These are phyloP conservation scores for Daldinia caldariorum DNA, from an alignment of 495 filamentous ascomycete genomes.

Conservation along the genomic window DNA sequence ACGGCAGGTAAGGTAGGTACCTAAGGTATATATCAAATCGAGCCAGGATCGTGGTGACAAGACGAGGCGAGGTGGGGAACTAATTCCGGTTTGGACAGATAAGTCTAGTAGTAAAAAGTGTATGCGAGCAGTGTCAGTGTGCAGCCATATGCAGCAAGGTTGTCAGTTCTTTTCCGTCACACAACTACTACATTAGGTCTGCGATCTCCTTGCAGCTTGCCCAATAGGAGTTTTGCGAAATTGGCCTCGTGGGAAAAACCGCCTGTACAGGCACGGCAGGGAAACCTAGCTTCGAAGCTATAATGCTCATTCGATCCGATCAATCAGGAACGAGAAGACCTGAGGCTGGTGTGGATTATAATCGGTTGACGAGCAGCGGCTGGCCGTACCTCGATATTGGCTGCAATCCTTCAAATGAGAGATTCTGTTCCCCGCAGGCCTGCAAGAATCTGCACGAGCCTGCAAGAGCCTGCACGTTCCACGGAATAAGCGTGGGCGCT, in stretches of 20 bases:
- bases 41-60: slow-evolving; percentile 31
- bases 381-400: slow-evolving; percentile 62
- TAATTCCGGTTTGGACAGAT: slow-evolving; percentile 39
- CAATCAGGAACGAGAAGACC: slow-evolving; percentile 43
- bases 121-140: slow-evolving; percentile 1
- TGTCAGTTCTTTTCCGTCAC: slow-evolving; percentile 40
- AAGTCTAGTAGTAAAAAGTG: slow-evolving; percentile 9
- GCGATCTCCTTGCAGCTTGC: slow-evolving; percentile 37
- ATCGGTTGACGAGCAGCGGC: slow-evolving; percentile 53
- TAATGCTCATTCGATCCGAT: slow-evolving; percentile 6
- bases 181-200: slow-evolving; percentile 40
- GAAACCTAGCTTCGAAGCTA: slow-evolving; percentile 23
- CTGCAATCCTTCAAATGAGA: slow-evolving; percentile 28
- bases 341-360: slow-evolving; percentile 34
- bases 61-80: slow-evolving; percentile 32
- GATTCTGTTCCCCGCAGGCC: slow-evolving; percentile 38
- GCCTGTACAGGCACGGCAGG: slow-evolving; percentile 30
- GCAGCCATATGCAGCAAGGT: slow-evolving; percentile 35
- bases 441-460: too few relatives aligned
- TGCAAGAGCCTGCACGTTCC: slow-evolving; percentile 30
- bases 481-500: slow-evolving; percentile 45
- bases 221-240: slow-evolving; percentile 45
- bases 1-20: slow-evolving; percentile 21
- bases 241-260: slow-evolving; percentile 41
- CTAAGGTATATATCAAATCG: slow-evolving; percentile 30